These are phyloP conservation scores for Wallacemonas sp. DNA, from an alignment of 208 protist genomes.

Conservation along the genomic window DNA sequence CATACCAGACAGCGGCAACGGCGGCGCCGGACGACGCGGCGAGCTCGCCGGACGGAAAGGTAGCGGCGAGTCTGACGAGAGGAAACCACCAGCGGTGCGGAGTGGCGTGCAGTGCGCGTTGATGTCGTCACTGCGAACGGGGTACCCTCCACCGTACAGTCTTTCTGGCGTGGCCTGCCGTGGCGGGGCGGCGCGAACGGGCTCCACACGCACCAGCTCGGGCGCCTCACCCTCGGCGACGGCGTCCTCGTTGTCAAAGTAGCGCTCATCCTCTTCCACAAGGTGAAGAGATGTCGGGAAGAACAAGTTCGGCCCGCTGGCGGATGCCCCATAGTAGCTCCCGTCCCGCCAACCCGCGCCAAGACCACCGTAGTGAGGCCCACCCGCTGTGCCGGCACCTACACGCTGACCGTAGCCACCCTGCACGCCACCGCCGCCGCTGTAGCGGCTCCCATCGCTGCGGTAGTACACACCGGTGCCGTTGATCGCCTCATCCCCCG, in stretches of 20 bases:
- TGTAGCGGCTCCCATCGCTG: conserved; percentile 34
- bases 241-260: conserved; percentile 59
- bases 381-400: neutral
- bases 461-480: conserved; percentile 56
- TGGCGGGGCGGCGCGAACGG: neutral
- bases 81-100: conserved; percentile 1
- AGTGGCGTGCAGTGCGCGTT: neutral
- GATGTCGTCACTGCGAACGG: neutral
- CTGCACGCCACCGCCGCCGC: neutral
- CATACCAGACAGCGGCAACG: neutral
- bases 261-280: conserved; percentile 48
- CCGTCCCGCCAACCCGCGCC: conserved; percentile 1
- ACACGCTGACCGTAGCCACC: neutral
- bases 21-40: neutral
- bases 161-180: conserved; percentile 21
- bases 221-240: conserved; percentile 33
- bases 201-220: conserved; percentile 19
- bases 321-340: conserved; percentile 1
- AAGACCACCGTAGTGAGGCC: conserved; percentile 2
- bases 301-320: conserved; percentile 30
- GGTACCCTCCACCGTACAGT: conserved; percentile 41
- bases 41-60: neutral
- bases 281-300: conserved; percentile 41
- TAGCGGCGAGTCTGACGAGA: conserved; percentile 6
- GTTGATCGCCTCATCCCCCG: conserved; percentile 15